A percentile compares a stretch with the other conserved stretches of the same genome.
phyloP scores from a whole-genome alignment of 495 filamentous ascomycete genomes.

The Pseudomonodictys pantanalensis region DNA sequence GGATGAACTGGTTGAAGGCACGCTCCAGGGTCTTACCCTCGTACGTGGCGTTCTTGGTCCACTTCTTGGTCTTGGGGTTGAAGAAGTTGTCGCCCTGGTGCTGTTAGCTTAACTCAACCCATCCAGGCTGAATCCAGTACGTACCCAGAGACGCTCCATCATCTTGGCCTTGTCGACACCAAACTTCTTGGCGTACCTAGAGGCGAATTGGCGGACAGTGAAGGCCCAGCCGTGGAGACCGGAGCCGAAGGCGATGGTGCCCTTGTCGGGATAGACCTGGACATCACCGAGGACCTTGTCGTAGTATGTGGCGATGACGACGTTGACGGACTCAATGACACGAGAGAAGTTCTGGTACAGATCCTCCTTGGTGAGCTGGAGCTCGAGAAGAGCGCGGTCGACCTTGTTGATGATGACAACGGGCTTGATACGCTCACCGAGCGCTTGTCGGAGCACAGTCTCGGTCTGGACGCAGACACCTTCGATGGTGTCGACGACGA shows the following conservation, averaged over 20 bases:
- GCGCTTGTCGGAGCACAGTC: constrained; percentile 98
- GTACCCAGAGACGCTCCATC: constrained; percentile 99
- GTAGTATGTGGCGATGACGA: constrained; percentile 97
- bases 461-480: constrained; percentile 99
- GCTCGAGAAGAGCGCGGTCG: constrained; percentile 96
- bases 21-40: constrained; percentile 90
- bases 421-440: constrained; percentile 99
- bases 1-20: constrained; percentile 97
- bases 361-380: constrained; percentile 97
- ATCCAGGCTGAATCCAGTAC: constrained; percentile 27
- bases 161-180: constrained; percentile 99
- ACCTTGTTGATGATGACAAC: constrained; percentile 99
- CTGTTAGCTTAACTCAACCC: not conserved
- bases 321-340: constrained; percentile 99
- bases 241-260: constrained; percentile 98
- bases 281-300: constrained; percentile 96
- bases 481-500: constrained; percentile 99
- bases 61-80: constrained; percentile 99
- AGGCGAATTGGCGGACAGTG: constrained; percentile 97
- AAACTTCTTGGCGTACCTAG: constrained; percentile 98
- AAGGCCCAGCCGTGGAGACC: constrained; percentile 99
- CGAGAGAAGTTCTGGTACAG: constrained; percentile 99
- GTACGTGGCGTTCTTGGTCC: constrained; percentile 76
- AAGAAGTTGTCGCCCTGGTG: constrained; percentile 94
- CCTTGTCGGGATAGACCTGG: constrained; percentile 94